Evolutionary conservation across 345 rosid genomes (phyloP).

Genomic region (Clarkia xantiana): DNA sequence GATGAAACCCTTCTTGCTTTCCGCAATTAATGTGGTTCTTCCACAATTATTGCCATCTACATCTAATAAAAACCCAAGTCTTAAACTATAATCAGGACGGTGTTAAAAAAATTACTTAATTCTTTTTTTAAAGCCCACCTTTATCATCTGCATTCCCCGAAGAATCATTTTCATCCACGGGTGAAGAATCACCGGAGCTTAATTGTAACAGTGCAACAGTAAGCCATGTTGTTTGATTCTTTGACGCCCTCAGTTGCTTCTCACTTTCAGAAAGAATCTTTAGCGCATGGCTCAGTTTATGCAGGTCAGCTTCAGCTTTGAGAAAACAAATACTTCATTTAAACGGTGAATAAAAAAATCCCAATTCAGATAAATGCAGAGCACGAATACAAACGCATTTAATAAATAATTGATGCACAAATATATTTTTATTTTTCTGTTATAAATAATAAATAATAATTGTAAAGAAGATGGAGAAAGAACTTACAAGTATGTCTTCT

Average conservation of each 20-base stretch:
- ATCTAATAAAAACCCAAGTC: slow-evolving; percentile 11
- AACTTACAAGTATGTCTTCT: slow-evolving; percentile 50
- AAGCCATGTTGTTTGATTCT: slow-evolving; percentile 90
- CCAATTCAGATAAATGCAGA: slow-evolving; percentile 1
- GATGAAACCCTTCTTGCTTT: slow-evolving; percentile 26
- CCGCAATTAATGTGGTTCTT: slow-evolving; percentile 38
- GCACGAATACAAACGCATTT: neutral
- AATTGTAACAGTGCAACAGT: slow-evolving; percentile 86
- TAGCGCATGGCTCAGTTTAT: slow-evolving; percentile 57
- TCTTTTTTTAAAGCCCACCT: too few relatives aligned
- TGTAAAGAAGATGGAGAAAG: neutral
- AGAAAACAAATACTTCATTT: too few relatives aligned
- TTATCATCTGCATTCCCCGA: too few relatives aligned
- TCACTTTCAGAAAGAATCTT: slow-evolving; percentile 86
- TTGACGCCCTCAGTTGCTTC: slow-evolving; percentile 76
- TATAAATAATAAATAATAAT: too few relatives aligned
- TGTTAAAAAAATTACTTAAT: neutral
- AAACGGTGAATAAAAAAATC: too few relatives aligned
- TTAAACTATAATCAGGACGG: slow-evolving; percentile 16
- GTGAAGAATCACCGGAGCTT: slow-evolving; percentile 43
- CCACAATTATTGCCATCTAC: slow-evolving; percentile 29
- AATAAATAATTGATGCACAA: neutral
- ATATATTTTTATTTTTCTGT: neutral
- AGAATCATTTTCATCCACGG: slow-evolving; percentile 12
- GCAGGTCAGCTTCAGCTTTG: slow-evolving; percentile 69